Percentiles rank a stretch among this genome's conserved stretches.
These are phyloP conservation scores for Glycine latifolia DNA, from an alignment of 306 rosid genomes.

Conservation along the genomic window DNA sequence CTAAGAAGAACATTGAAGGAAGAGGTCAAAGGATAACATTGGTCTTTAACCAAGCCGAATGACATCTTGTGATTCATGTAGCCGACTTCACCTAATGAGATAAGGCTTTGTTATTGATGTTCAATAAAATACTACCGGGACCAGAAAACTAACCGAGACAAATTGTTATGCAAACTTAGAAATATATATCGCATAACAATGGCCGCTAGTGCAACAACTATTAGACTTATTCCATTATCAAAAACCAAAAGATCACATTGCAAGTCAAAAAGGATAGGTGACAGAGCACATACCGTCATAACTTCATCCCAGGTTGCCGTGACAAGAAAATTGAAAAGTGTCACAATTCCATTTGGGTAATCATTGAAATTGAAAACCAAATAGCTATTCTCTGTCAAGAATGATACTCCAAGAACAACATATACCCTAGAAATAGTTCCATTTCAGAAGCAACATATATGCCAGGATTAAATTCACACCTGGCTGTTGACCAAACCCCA, in stretches of 20 bases:
- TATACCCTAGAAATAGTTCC: background rate
- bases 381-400: conserved; percentile 87
- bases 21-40: no score
- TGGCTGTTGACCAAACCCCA: conserved; percentile 24
- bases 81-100: no score
- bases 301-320: conserved; percentile 79
- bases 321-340: conserved; percentile 95
- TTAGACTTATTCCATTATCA: conserved; percentile 34
- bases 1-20: no score
- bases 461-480: conserved; percentile 16
- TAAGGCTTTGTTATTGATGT: background rate
- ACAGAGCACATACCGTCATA: conserved; percentile 73
- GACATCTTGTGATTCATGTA: no score
- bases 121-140: conserved; percentile 24
- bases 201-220: conserved; percentile 4
- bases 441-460: conserved; percentile 32
- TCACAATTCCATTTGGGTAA: conserved; percentile 98
- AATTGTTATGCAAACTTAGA: conserved; percentile 7
- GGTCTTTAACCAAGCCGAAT: no score
- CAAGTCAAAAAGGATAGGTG: conserved; percentile 26
- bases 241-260: conserved; percentile 30
- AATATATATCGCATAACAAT: conserved; percentile 24
- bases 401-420: conserved; percentile 47
- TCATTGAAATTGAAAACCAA: conserved; percentile 92
- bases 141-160: conserved; percentile 4